These are phyloP conservation scores for Annona squamosa DNA, from an alignment of 164 flowering plant genomes.

Conservation along the genomic window DNA sequence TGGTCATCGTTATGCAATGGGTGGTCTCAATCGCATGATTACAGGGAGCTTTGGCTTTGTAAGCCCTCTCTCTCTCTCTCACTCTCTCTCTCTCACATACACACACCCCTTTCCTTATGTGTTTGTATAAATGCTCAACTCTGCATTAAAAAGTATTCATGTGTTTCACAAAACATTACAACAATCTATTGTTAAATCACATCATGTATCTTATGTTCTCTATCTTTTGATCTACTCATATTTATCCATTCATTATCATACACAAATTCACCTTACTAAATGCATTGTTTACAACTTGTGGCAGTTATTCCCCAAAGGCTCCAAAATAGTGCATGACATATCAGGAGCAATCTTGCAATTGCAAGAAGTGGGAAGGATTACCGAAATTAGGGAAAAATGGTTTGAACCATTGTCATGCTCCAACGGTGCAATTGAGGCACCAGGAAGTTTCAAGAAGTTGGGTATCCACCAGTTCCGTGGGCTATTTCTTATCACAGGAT, in stretches of 20 bases:
- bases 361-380: conserved; percentile 5
- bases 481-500: background rate
- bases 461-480: background rate
- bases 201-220: no score
- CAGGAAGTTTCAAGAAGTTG: background rate
- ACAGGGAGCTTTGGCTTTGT: background rate
- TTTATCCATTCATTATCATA: no score
- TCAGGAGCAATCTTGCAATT: conserved; percentile 14
- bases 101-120: background rate
- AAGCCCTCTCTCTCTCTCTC: background rate
- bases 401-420: background rate
- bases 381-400: conserved; percentile 4
- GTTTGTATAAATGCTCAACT: no score
- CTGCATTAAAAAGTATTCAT: no score
- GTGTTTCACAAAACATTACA: no score
- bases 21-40: background rate
- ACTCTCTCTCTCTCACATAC: conserved; percentile 1
- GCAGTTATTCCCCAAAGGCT: conserved; percentile 16
- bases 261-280: no score
- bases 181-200: no score
- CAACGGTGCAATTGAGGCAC: background rate
- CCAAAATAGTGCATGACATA: conserved; percentile 15
- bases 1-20: background rate
- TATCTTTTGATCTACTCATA: no score
- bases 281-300: no score